Base-by-base conservation (phyloP, 805 yeast species). In the Wickerhamiella brachini region DNA sequence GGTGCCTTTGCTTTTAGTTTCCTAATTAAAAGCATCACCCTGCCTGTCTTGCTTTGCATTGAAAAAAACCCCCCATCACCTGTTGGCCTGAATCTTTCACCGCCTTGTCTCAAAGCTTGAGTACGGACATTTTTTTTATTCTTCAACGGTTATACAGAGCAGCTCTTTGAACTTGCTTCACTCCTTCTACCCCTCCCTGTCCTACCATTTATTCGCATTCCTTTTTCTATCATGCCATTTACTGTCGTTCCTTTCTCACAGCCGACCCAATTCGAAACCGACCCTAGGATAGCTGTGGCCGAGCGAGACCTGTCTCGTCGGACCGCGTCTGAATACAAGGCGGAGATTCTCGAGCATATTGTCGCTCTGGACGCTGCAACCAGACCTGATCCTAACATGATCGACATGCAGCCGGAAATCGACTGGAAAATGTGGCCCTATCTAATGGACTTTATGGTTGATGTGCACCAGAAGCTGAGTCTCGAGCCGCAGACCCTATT, bases 371-470 rank as follows among this genome's bases (percentile, higher is more conserved):
- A 66, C 53, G 57, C 50, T 44, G 54, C 46, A 26, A 63, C 69
- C 21, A 56, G 73, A 52, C 85, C 90, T 15, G 72, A 77, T 62
- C 60, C 80, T 54, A 63, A 75, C 61, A 71, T 87, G 68, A 84
- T 85, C 57, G 80, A 78, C 52, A 84, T 84, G 61, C 97, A 88
- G 66, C 96, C 96, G 12, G 93, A 86, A 61, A 72, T 88, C 55
- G 78, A 81, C 51, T 78, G 85, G 66, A 70, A 72, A 47, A 75
- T 83, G 65, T 77, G 97, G 64, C 77, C 77, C 39, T 79, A 80
- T 55, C 71, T 87, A 49, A 75, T 87, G 41, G 89, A 86, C 60
- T 87, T 86, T 62, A 69, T 86, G 41, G 74, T 84, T 54, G 90
- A 86, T 45, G 56, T 65, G 46, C 71, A 71, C 71, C 79, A 72